These are phyloP conservation scores for Calonectria ilicicola DNA, from an alignment of 2,329 filamentous ascomycete genomes.

Conservation along the genomic window DNA sequence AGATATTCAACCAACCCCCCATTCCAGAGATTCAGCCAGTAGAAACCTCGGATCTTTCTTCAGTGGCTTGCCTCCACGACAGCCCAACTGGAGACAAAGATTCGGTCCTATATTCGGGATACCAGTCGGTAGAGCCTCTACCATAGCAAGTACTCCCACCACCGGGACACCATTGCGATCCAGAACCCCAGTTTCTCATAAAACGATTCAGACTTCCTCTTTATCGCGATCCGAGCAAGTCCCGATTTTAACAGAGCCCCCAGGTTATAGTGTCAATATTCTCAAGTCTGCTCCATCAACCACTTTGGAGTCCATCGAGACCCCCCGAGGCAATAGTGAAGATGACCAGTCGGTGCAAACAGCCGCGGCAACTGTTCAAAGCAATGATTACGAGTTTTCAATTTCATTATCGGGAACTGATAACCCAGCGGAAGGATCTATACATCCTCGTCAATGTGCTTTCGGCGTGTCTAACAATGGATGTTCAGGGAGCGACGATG, in stretches of 20 bases:
- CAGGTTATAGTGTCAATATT: not conserved
- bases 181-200: not conserved
- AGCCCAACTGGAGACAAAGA: constrained; percentile 44
- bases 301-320: not conserved
- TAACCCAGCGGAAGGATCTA: not conserved
- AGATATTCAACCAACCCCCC: not conserved
- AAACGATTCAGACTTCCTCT: not conserved
- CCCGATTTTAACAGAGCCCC: not conserved
- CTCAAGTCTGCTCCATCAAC: not conserved
- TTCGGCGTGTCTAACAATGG: not conserved
- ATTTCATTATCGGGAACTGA: not conserved
- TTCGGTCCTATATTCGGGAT: constrained; percentile 43
- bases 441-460: not conserved
- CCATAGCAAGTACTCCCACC: constrained; percentile 46
- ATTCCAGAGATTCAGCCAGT: not conserved
- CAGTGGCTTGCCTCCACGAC: constrained; percentile 19
- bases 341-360: constrained; percentile 41
- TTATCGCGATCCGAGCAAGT: not conserved
- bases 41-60: not conserved
- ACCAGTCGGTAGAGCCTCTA: constrained; percentile 50
- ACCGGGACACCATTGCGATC: constrained; percentile 26
- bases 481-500: not conserved
- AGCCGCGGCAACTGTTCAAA: constrained; percentile 50
- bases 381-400: constrained; percentile 48
- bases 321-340: not conserved